Base-by-base conservation (phyloP, 768 basidiomycete species). In the Termitomyces eurrhizus region DNA sequence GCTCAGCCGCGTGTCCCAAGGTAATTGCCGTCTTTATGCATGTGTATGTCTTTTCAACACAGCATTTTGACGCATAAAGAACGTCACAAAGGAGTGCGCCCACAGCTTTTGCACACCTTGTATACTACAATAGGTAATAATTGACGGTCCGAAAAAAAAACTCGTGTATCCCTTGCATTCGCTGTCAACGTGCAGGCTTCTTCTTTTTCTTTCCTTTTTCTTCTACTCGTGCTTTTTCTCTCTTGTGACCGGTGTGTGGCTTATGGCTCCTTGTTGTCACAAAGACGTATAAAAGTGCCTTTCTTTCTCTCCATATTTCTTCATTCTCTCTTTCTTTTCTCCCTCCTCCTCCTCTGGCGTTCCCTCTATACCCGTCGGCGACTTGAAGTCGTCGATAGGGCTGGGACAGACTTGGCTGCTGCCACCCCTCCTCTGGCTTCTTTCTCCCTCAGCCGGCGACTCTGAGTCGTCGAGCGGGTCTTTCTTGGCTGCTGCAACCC, bases 61-160 rank as follows among this genome's bases (percentile, higher is more conserved):
- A 24, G 21, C 45, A 46, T 46, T 46, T 11, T 44, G 42, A 4
- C 44, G 0, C 12, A 3, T 21, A 3, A 11, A 7, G 21, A 21
- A 45, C 45, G 51, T 52, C 35, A 52, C 51, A 36, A 52, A 13
- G 51, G 12, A 1, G 13, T 24, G 21, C 51, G 35, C 51, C 51
- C 51, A 52, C 51, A 36, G 1, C 21, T 49, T 3, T 36, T 24
- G 51, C 18, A n/a, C n/a, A 11, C 42, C 37, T 42, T 56, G 14
- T 44, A 36, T 32, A 37, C 57, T 29, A 51, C 57, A 58, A 58
- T 50, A 58, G 49, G 57, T 11, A 50, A 49, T 1, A 16, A 29
- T 32, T 12, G 3, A 24, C 14, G 7, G 2, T 0, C 24, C 5
- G 12, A 36, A 14, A 21, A 52, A 52, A 13, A 35, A 33, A n/a